Evolutionary conservation across 768 basidiomycete genomes (phyloP).

Genomic region (Pleurotus sapidus): DNA sequence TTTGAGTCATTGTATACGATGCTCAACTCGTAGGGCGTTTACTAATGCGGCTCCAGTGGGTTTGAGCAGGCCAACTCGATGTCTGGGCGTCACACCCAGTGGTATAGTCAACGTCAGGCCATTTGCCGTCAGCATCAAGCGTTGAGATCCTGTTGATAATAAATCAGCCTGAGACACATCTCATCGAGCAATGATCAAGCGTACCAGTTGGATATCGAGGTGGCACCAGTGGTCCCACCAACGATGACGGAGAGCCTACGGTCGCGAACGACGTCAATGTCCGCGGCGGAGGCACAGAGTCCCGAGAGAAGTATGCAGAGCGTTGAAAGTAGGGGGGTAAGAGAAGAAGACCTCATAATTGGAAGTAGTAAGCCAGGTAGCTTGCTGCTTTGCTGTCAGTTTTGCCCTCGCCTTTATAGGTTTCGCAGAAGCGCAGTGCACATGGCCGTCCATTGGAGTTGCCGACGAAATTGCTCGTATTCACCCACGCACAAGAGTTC

Average conservation of each 20-base stretch:
- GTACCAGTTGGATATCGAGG: constrained; percentile 34
- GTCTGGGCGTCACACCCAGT: constrained; percentile 47
- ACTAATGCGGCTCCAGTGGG: constrained; percentile 48
- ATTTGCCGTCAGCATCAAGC: constrained; percentile 33
- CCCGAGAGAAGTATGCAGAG: not conserved
- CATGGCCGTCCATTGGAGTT: not conserved
- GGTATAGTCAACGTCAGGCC: constrained; percentile 50
- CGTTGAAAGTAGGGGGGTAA: not conserved
- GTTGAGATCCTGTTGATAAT: constrained; percentile 23
- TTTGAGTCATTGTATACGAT: not conserved
- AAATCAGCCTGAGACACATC: not conserved
- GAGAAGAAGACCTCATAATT: not conserved
- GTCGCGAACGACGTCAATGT: constrained; percentile 32
- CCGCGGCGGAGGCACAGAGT: constrained; percentile 12
- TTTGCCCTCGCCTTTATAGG: not conserved
- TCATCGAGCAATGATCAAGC: not conserved
- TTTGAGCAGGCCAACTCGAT: constrained; percentile 58
- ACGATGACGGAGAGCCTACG: constrained; percentile 37
- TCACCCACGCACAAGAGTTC: not conserved
- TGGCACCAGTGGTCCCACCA: constrained; percentile 35
- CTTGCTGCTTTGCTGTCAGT: not conserved
- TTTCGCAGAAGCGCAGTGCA: not conserved
- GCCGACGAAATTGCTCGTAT: not conserved
- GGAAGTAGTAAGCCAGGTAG: not conserved
- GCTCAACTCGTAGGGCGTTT: constrained; percentile 8